These are phyloP conservation scores for Chaetomium sp. DNA, from an alignment of 2,329 filamentous ascomycete species.

Conservation along the genomic window DNA sequence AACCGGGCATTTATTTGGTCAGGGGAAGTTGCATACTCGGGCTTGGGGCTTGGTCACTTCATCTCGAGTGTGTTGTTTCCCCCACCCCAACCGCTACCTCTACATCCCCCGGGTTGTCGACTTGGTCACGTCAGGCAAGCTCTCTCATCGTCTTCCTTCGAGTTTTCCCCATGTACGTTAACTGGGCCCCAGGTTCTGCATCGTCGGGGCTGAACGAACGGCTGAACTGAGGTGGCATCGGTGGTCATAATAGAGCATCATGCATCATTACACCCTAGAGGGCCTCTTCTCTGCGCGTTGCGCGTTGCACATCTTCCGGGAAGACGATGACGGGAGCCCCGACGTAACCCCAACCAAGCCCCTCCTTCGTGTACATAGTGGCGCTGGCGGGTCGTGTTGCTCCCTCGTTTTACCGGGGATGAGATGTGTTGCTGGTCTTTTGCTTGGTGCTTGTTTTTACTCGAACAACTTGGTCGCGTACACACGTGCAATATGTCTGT, in stretches of 20 bases:
- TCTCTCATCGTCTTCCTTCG: constrained; percentile 61
- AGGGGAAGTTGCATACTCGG: too few species aligned
- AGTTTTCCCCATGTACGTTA: constrained; percentile 59
- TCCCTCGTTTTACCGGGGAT: constrained; percentile 6
- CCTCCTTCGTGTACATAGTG: constrained; percentile 38
- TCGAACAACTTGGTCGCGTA: background rate
- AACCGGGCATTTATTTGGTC: too few species aligned
- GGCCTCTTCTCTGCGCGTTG: constrained; percentile 33
- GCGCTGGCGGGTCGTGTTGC: constrained; percentile 26
- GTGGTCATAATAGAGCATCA: constrained; percentile 45
- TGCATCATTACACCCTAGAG: constrained; percentile 24
- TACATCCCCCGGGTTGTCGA: constrained; percentile 31
- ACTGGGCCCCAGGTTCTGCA: constrained; percentile 35
- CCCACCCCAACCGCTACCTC: constrained; percentile 8
- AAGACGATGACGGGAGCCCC: constrained; percentile 59
- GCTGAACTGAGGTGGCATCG: constrained; percentile 25
- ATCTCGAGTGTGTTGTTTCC: background rate
- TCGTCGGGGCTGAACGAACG: constrained; percentile 18
- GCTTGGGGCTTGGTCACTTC: too few species aligned
- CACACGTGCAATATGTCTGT: too few species aligned
- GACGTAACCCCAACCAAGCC: constrained; percentile 38
- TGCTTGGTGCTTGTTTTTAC: background rate
- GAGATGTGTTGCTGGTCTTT: background rate
- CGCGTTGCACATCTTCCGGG: constrained; percentile 37
- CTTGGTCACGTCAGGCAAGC: constrained; percentile 52